Evolutionary conservation across 805 yeast species (phyloP), one percentile per base, ranked within the genome.

Genomic region (Ogataea glucozyma): DNA sequence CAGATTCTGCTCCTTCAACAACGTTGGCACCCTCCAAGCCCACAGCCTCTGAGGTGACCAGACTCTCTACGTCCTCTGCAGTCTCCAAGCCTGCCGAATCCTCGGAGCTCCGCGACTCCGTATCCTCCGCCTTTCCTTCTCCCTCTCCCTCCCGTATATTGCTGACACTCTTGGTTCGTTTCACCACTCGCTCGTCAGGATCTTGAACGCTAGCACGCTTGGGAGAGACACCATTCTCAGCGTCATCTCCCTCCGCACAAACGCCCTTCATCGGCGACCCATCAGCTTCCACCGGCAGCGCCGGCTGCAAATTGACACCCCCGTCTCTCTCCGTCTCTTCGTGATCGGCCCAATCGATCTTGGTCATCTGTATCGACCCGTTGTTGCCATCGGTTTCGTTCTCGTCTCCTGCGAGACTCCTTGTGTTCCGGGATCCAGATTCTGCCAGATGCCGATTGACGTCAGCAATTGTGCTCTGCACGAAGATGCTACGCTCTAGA

Each of bases 391-490:
- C 41, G 4, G 35, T 37, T 6, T 23, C 35, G 17, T 30, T 35
- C 10, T 32, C 35, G 4, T 14, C 39, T 8, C 26, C 27, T n/a
- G n/a, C 18, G 13, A 26, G 30, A 13, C 21, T 14, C 11, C 41
- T 46, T 1, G 52, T 47, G 26, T 53, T 51, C 13, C 31, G 29
- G 3, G 61, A 57, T 6, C 45, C 53, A 35, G 51, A 56, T 4
- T 21, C 26, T 9, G 31, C 22, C 16, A 60, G 14, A 30, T 57
- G 52, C 3, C 20, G 26, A 18, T 52, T 48, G 5, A 60, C 47
- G n/a, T 52, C 57, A 6, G 41, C 46, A 2, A 56, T 27, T 5
- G 56, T 43, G 26, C 58, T 54, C 31, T 57, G 58, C 4, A 61
- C 64, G 34, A 33, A 51, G 3, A 60, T 34, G 14, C 40, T 48